Evolutionary conservation across 208 protist species (phyloP).

Genomic region (Blastocrithidia nonstop): DNA sequence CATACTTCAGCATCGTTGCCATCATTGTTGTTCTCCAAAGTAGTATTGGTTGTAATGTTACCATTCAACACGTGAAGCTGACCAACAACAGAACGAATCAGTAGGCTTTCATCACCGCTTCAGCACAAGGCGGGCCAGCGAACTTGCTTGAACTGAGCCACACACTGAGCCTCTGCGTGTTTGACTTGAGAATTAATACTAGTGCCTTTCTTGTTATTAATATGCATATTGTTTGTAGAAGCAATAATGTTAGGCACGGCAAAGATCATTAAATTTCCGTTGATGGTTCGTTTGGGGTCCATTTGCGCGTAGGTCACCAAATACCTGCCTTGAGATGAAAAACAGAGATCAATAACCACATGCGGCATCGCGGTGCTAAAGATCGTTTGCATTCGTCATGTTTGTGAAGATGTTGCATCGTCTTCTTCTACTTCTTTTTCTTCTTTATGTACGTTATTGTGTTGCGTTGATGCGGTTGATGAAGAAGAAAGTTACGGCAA

Average conservation of each 20-base stretch:
- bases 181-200: too few relatives aligned
- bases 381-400: constrained; percentile 17
- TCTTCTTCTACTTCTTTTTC: too few relatives aligned
- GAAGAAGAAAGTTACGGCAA: too few relatives aligned
- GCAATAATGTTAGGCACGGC: too few relatives aligned
- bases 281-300: constrained; percentile 55
- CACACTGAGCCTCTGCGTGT: constrained; percentile 21
- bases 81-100: constrained; percentile 51
- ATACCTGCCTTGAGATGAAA: constrained; percentile 50
- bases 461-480: too few relatives aligned
- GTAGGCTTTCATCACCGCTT: constrained; percentile 37
- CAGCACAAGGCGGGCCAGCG: constrained; percentile 72
- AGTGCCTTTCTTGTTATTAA: too few relatives aligned
- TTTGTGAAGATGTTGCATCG: too few relatives aligned
- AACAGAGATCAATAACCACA: constrained; percentile 37
- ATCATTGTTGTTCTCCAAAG: too few relatives aligned
- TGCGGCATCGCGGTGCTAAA: constrained; percentile 54
- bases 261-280: constrained; percentile 66
- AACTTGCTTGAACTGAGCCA: constrained; percentile 59
- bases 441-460: too few relatives aligned
- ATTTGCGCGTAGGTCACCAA: constrained; percentile 67
- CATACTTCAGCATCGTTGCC: too few relatives aligned
- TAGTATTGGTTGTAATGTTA: constrained; percentile 12
- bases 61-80: constrained; percentile 61
- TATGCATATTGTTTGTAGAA: too few relatives aligned